phyloP scores from a whole-genome alignment of 2,329 filamentous ascomycete genomes.

The Ceratocystis huliohia region DNA sequence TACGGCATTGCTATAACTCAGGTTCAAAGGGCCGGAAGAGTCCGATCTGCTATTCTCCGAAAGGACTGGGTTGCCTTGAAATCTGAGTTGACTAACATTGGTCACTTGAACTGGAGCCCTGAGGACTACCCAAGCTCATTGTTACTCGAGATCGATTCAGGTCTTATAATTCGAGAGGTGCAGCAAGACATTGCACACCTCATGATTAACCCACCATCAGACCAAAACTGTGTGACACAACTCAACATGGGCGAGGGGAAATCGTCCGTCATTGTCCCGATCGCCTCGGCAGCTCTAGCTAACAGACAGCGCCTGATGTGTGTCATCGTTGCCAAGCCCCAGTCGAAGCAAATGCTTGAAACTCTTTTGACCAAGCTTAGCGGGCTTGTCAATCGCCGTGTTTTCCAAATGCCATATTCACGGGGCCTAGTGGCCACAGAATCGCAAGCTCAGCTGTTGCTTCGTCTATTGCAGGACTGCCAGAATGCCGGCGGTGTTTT shows the following conservation, averaged over 20 bases:
- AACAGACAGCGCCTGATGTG: conserved; percentile 40
- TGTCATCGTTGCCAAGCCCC: conserved; percentile 48
- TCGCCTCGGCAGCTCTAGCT: conserved; percentile 43
- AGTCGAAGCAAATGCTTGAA: conserved; percentile 48
- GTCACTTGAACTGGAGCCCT: conserved; percentile 45
- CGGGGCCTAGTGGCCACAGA: conserved; percentile 29
- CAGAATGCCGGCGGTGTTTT: conserved; percentile 41
- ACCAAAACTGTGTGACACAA: conserved; percentile 45
- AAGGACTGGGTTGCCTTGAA: conserved; percentile 26
- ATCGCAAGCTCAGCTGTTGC: conserved; percentile 28
- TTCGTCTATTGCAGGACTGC: conserved; percentile 34
- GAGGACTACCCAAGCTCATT: conserved; percentile 44
- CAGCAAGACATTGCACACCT: conserved; percentile 45
- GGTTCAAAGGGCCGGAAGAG: conserved; percentile 33
- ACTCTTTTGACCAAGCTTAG: conserved; percentile 43
- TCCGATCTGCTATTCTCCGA: conserved; percentile 25
- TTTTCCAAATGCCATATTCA: conserved; percentile 49
- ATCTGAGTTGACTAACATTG: conserved; percentile 36
- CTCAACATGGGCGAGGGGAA: conserved; percentile 64
- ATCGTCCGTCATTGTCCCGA: conserved; percentile 55
- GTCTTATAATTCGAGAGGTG: conserved; percentile 45
- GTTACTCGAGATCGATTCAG: conserved; percentile 51
- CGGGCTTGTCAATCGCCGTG: conserved; percentile 40
- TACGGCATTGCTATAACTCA: conserved; percentile 33
- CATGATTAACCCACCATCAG: conserved; percentile 37